phyloP scores from a whole-genome alignment of 2,329 filamentous ascomycete species.

The Juglanconis oblonga region DNA sequence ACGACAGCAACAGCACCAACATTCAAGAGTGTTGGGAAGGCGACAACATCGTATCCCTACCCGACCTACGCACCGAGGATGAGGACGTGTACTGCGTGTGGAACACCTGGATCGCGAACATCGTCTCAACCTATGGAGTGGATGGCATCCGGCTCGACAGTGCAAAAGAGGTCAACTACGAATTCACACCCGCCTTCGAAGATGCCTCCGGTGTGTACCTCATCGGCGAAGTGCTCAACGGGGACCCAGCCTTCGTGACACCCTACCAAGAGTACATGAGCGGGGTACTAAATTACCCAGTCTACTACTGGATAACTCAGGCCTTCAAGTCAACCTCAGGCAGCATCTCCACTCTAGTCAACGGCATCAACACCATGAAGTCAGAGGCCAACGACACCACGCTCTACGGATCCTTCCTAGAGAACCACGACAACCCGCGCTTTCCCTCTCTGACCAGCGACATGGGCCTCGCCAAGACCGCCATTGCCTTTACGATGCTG shows the following conservation, averaged over 20 bases:
- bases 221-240: constrained; percentile 49
- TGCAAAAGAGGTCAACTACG: constrained; percentile 45
- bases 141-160: constrained; percentile 49
- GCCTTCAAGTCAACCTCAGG: constrained; percentile 27
- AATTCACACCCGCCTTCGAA: constrained; percentile 45
- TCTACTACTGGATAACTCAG: constrained; percentile 32
- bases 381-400: constrained; percentile 29
- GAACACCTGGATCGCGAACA: constrained; percentile 43
- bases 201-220: constrained; percentile 44
- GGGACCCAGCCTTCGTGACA: constrained; percentile 40
- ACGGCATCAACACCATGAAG: constrained; percentile 24
- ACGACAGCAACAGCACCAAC: constrained; percentile 33
- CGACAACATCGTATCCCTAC: constrained; percentile 44
- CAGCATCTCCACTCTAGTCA: constrained; percentile 34
- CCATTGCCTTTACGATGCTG: constrained; percentile 52
- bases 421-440: constrained; percentile 48
- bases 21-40: constrained; percentile 47
- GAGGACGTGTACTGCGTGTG: constrained; percentile 39
- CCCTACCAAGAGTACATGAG: constrained; percentile 46
- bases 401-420: constrained; percentile 41
- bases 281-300: constrained; percentile 49
- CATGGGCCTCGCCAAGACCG: constrained; percentile 48
- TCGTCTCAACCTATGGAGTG: constrained; percentile 51
- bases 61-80: constrained; percentile 48
- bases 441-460: constrained; percentile 45